Percentiles rank a stretch among this genome's conserved stretches.
Evolutionary conservation across 164 flowering plant genomes (phyloP).

Genomic region (Dillenia turbinata): DNA sequence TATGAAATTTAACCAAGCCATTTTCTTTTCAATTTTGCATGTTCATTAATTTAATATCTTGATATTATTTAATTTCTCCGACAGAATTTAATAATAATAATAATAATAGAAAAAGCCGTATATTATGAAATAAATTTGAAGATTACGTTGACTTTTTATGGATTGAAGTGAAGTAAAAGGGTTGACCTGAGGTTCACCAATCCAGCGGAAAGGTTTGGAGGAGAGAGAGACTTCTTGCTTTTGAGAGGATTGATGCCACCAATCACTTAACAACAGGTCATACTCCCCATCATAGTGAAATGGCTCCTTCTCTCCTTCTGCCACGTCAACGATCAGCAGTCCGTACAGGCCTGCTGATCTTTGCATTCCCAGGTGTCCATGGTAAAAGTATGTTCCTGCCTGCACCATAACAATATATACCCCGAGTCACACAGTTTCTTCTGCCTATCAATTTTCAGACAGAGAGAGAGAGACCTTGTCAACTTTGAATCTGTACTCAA

Average conservation of each 20-base stretch:
- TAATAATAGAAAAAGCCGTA: too few species aligned
- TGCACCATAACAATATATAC: slow-evolving; percentile 17
- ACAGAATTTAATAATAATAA: too few species aligned
- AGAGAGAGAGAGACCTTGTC: slow-evolving; percentile 46
- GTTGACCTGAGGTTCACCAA: slow-evolving; percentile 85
- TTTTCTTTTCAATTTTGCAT: too few species aligned
- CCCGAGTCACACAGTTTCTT: too few species aligned
- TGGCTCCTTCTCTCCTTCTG: slow-evolving; percentile 61
- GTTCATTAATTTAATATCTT: too few species aligned
- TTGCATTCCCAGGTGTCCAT: slow-evolving; percentile 94
- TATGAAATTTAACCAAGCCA: too few species aligned
- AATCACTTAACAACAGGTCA: slow-evolving; percentile 66
- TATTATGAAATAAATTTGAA: too few species aligned
- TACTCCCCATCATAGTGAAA: slow-evolving; percentile 78
- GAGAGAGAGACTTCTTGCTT: slow-evolving; percentile 64
- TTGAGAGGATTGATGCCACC: slow-evolving; percentile 66
- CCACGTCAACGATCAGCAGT: slow-evolving; percentile 67
- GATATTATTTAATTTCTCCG: too few species aligned
- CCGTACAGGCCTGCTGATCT: slow-evolving; percentile 90
- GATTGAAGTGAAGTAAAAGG: too few species aligned
- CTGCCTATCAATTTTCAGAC: too few species aligned
- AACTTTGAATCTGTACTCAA: slow-evolving; percentile 65
- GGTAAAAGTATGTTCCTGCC: slow-evolving; percentile 92
- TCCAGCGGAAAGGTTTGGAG: slow-evolving; percentile 71
- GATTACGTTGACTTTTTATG: too few species aligned